Evolutionary conservation across 2,329 filamentous ascomycete species (phyloP), one percentile per base, ranked within the genome.

Genomic region (Alternaria burnsii): DNA sequence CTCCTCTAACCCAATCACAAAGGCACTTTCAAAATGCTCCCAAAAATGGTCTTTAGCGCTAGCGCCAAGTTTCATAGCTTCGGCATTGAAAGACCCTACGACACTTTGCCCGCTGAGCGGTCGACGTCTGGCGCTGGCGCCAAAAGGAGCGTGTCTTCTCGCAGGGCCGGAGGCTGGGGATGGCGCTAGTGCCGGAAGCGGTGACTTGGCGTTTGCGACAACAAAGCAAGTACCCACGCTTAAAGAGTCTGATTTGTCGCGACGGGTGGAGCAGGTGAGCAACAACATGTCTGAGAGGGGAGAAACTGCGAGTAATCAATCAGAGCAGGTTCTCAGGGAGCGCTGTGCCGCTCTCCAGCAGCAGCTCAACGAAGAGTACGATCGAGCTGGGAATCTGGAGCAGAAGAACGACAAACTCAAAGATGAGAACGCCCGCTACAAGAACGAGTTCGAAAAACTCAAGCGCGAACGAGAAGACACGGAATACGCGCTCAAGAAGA

Each of bases 141-240:
- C 58, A 56, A 28, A 47, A 46, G 34, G 26, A 28, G 32, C n/a
- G 22, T 61, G 58, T 42, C 32, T 60, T 57, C 47, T 46, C 36
- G 52, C 43, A 40, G 26, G 34, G n/a, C 18, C 30, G 50, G 55
- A 46, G 52, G 48, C 52, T 55, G 46, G 52, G 40, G 42, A 30
- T 30, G 22, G 22, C 18, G 18, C 53, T 61, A 61, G 54, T 47
- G 22, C 53, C 53, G 42, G 42, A 52, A 26, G 47, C 54, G 47
- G 54, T 43, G 26, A 38, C 53, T 61, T 61, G 47, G 58, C 58
- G 26, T 26, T 48, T 44, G 40, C 32, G 58, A 47, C 58, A 58
- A 58, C 58, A 61, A 61, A 61, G 58, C 56, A 60, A 54, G 44
- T 55, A 55, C 52, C 48, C 41, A 47, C 28, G 52, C 44, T 55